A percentile compares a stretch with the other conserved stretches of the same genome.
These are phyloP conservation scores for Volvox carteri DNA, from an alignment of 163 green algal genomes.

Conservation along the genomic window DNA sequence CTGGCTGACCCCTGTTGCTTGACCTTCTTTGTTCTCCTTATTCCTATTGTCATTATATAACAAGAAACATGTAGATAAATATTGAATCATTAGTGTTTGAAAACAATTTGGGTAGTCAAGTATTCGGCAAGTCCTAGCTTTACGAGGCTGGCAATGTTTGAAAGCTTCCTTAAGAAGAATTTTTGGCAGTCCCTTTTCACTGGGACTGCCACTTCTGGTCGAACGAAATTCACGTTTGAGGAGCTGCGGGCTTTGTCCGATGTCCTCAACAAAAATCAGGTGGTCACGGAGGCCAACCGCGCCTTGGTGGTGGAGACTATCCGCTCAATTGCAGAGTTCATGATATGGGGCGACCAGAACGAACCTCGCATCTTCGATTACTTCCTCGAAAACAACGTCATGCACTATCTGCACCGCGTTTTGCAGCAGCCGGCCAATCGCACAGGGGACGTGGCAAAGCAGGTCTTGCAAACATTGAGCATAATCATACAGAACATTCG, in stretches of 20 bases:
- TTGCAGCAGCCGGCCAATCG: conserved; percentile 82
- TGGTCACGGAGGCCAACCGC: conserved; percentile 84
- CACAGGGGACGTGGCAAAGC: conserved; percentile 77
- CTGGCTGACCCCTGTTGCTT: not conserved
- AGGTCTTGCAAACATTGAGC: conserved; percentile 95
- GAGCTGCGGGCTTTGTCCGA: conserved; percentile 80
- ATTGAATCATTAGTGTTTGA: not conserved
- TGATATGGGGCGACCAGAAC: conserved; percentile 99
- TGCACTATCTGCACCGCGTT: conserved; percentile 88
- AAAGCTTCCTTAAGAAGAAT: conserved; percentile 17
- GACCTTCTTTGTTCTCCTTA: not conserved
- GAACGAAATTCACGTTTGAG: conserved; percentile 76
- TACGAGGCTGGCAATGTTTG: conserved; percentile 12
- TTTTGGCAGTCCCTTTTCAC: conserved; percentile 48
- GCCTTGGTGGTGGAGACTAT: conserved; percentile 94
- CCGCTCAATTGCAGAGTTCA: conserved; percentile 93
- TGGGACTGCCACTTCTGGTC: not conserved
- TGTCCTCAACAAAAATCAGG: conserved; percentile 74
- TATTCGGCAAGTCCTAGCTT: not conserved
- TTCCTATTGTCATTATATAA: too few species aligned
- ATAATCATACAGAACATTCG: conserved; percentile 98
- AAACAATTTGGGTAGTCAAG: conserved; percentile 2
- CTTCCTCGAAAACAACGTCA: conserved; percentile 95
- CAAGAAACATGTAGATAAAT: conserved; percentile 16
- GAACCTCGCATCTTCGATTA: conserved; percentile 93